Evolutionary conservation across 768 basidiomycete species (phyloP).

Genomic region (Lyophyllum atratum): DNA sequence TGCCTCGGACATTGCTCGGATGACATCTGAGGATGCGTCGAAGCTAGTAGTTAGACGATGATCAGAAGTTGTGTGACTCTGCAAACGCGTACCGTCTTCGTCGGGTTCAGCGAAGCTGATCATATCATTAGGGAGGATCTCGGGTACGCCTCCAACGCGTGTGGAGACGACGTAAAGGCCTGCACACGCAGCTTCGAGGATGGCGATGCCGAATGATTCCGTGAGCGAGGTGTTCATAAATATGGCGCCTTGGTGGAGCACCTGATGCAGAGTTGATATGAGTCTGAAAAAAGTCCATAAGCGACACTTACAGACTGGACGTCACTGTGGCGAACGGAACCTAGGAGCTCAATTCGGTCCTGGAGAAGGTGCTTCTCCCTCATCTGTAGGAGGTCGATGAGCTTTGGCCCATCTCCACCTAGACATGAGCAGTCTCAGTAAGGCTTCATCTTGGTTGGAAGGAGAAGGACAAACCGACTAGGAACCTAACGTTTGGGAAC

Average conservation of each 20-base stretch:
- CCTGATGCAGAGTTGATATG: slow-evolving; percentile 41
- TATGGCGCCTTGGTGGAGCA: slow-evolving; percentile 85
- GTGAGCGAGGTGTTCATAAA: slow-evolving; percentile 96
- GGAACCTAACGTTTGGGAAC: slow-evolving; percentile 86
- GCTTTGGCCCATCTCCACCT: slow-evolving; percentile 96
- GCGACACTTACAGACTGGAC: slow-evolving; percentile 75
- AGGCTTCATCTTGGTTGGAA: not conserved
- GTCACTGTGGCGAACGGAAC: slow-evolving; percentile 76
- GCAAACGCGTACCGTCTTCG: slow-evolving; percentile 71
- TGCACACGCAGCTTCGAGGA: slow-evolving; percentile 93
- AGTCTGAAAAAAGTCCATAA: not conserved
- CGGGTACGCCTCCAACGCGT: slow-evolving; percentile 92
- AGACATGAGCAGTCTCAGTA: slow-evolving; percentile 4
- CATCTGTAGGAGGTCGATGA: slow-evolving; percentile 94
- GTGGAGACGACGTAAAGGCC: slow-evolving; percentile 95
- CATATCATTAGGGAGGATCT: slow-evolving; percentile 92
- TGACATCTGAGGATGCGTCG: slow-evolving; percentile 59
- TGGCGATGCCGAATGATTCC: slow-evolving; percentile 96
- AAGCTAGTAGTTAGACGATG: not conserved
- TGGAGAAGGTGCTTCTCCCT: slow-evolving; percentile 88
- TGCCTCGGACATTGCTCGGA: slow-evolving; percentile 81
- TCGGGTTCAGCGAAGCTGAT: slow-evolving; percentile 94
- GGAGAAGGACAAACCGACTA: slow-evolving; percentile 61
- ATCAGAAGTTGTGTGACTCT: not conserved
- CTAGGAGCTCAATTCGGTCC: slow-evolving; percentile 89